A percentile compares a stretch with the other conserved stretches of the same genome.
phyloP scores from a whole-genome alignment of 2,329 filamentous ascomycete species.

The Claviceps sp. region DNA sequence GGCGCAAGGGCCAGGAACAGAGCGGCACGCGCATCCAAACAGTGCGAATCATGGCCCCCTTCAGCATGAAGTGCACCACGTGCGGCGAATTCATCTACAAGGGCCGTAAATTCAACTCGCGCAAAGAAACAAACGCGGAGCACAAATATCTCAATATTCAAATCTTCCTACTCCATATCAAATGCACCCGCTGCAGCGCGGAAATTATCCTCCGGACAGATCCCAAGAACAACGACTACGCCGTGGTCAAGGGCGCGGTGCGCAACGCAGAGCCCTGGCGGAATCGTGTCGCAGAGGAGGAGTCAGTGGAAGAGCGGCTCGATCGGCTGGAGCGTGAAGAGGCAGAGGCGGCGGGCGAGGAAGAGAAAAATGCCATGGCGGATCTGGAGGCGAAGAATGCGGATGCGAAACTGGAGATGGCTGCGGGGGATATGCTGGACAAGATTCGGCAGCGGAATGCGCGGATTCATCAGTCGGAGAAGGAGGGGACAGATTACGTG shows the following conservation, averaged over 20 bases:
- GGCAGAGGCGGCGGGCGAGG: conserved; percentile 44
- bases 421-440: conserved; percentile 86
- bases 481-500: conserved; percentile 50
- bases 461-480: conserved; percentile 61
- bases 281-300: conserved; percentile 44
- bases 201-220: conserved; percentile 94
- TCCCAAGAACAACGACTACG: conserved; percentile 89
- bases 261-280: conserved; percentile 92
- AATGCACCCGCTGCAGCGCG: conserved; percentile 71
- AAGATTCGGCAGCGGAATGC: conserved; percentile 90
- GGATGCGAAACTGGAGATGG: conserved; percentile 92
- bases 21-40: conserved; percentile 70
- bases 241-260: conserved; percentile 66
- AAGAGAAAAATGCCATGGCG: conserved; percentile 84
- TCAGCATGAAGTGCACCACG: conserved; percentile 29
- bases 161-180: conserved; percentile 71
- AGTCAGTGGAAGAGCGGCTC: conserved; percentile 77
- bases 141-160: conserved; percentile 82
- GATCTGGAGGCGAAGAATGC: conserved; percentile 87
- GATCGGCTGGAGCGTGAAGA: conserved; percentile 73
- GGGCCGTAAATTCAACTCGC: conserved; percentile 87
- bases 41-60: conserved; percentile 64
- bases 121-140: conserved; percentile 79
- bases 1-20: conserved; percentile 21
- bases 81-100: conserved; percentile 76